Base-by-base conservation (phyloP, 106 monocot genomes). In the Acorus calamus region DNA sequence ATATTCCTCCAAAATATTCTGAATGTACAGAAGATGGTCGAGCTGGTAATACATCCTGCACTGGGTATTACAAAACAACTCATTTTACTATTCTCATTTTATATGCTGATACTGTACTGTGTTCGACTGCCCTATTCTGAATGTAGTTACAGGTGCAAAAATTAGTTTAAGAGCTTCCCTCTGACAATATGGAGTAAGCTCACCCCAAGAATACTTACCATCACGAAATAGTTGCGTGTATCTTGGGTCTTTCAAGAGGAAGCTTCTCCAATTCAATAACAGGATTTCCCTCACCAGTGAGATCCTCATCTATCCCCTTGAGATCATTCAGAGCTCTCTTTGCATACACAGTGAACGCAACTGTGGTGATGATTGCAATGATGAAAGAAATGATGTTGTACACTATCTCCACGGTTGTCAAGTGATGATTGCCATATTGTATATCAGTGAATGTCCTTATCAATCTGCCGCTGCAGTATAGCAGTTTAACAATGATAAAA, bases 281-380 rank as follows among this genome's bases (percentile, higher is more conserved):
- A 46, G 74, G 53, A 50, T 5, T 13, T 54, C 7, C 58, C 4
- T 9, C 42, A 28, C 54, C 10, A 43, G 12, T 2, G 46, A 13
- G 60, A 10, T 53, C 42, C 42, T 7, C 59, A 56, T 82, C 81
- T n/a, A 64, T 68, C 56, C 50, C 52, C 59, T 82, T 76, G 7
- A 85, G 79, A 44, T 74, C 69, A 56, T 82, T 60, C 8, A 89
- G 66, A 72, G 82, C 76, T 62, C 79, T 77, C 52, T 50, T 79
- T 47, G 82, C 84, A 61, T 89, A 89, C 6, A 89, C 57, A 4
- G 84, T 82, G 74, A 89, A 89, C n/a, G 61, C 76, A 48, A 89
- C 64, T 46, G 71, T 72, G 50, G 74, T 70, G 8, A 52, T 46
- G n/a, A 79, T 54, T 8, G 84, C 81, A 11, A 89, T 14, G 4